Conservation (phyloP, 768 basidiomycete species). For the Mycena indigotica region DNA sequence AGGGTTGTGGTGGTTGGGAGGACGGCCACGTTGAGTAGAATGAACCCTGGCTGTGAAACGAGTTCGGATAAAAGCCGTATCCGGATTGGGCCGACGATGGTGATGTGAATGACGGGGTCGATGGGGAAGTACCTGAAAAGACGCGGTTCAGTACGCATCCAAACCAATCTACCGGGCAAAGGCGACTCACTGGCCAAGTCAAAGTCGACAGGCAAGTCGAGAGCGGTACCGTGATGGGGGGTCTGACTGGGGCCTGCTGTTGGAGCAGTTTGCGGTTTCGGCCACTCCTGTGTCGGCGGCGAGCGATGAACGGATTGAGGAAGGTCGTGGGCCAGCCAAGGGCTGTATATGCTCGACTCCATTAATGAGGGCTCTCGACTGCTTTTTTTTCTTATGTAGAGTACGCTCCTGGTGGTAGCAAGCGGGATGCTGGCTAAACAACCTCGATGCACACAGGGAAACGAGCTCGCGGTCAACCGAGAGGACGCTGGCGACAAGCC, state of each 20-base stretch:
- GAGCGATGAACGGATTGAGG: constrained; percentile 33
- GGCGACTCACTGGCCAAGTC: constrained; percentile 47
- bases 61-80: constrained; percentile 43
- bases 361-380: constrained; percentile 35
- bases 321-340: constrained; percentile 41
- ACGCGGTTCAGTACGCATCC: constrained; percentile 60
- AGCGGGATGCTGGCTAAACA: constrained; percentile 6
- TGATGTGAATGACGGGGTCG: constrained; percentile 31
- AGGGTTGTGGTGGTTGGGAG: constrained; percentile 27
- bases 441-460: not conserved
- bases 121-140: constrained; percentile 50
- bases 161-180: constrained; percentile 17
- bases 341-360: constrained; percentile 46
- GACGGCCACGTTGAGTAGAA: constrained; percentile 26
- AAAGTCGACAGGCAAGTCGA: constrained; percentile 50
- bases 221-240: constrained; percentile 27
- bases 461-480: not conserved
- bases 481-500: not conserved
- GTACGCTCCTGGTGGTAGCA: constrained; percentile 23
- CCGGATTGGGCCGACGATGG: constrained; percentile 26
- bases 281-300: constrained; percentile 43
- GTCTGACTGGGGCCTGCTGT: constrained; percentile 24
- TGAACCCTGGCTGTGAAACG: constrained; percentile 17
- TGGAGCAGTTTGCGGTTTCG: constrained; percentile 35
- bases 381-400: constrained; percentile 34